A percentile compares a stretch with the other conserved stretches of the same genome.
phyloP scores from a whole-genome alignment of 2,329 filamentous ascomycete genomes.

The Penicillium sp. region DNA sequence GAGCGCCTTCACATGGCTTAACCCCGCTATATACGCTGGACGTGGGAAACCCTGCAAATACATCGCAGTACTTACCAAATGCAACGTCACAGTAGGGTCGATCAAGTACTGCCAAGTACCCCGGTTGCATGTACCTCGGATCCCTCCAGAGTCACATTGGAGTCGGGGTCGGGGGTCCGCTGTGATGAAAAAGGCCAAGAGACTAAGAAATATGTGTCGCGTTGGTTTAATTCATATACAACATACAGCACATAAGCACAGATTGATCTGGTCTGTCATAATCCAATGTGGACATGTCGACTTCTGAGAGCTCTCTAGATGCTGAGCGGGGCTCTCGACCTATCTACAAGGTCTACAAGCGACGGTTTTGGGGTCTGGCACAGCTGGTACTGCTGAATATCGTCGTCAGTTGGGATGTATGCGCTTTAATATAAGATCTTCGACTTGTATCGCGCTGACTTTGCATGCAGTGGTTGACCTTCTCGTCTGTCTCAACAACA shows the following conservation, averaged over 20 bases:
- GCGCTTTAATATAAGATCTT: constrained; percentile 32
- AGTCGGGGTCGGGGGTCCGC: background rate
- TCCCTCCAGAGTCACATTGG: background rate
- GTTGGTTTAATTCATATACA: background rate
- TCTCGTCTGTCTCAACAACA: constrained; percentile 75
- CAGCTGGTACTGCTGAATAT: constrained; percentile 88
- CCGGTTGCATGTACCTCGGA: constrained; percentile 1
- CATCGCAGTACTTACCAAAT: background rate
- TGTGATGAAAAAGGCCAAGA: background rate
- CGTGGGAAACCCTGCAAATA: background rate
- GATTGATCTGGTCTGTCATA: background rate
- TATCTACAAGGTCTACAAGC: constrained; percentile 67
- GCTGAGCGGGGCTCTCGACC: constrained; percentile 19
- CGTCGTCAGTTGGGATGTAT: constrained; percentile 91
- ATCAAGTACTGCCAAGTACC: constrained; percentile 7
- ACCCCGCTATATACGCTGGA: background rate
- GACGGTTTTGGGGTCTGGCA: constrained; percentile 81
- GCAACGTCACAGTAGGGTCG: background rate
- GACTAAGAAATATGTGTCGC: background rate
- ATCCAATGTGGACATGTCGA: constrained; percentile 6
- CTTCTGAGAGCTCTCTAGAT: constrained; percentile 8
- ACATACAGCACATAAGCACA: too few relatives aligned
- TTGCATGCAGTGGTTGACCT: constrained; percentile 75
- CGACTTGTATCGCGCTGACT: background rate
- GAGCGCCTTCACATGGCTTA: background rate